phyloP scores from a whole-genome alignment of 768 basidiomycete species.

The Boletus fagicola region DNA sequence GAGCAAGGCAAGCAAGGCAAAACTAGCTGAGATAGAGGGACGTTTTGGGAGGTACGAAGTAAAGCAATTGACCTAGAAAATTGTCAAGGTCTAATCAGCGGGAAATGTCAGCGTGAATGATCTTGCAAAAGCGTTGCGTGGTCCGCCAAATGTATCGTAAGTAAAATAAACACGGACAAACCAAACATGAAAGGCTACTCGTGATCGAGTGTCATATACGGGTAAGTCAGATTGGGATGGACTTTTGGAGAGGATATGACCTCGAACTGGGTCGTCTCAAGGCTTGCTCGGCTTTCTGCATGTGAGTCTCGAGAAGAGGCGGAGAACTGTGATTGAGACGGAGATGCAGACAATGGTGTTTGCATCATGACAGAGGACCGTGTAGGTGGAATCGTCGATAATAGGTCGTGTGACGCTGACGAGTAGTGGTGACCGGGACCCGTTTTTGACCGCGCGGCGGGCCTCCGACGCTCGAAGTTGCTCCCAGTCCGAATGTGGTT shows the following conservation, averaged over 20 bases:
- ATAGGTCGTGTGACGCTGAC: slow-evolving; percentile 33
- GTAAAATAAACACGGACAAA: slow-evolving; percentile 17
- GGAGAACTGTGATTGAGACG: slow-evolving; percentile 28
- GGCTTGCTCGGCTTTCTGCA: slow-evolving; percentile 46
- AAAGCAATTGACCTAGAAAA: slow-evolving; percentile 8
- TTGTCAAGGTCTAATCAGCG: slow-evolving; percentile 4
- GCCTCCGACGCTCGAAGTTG: slow-evolving; percentile 30
- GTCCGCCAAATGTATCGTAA: slow-evolving; percentile 14
- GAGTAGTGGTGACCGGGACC: slow-evolving; percentile 21
- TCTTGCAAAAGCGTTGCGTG: slow-evolving; percentile 15
- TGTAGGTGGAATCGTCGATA: slow-evolving; percentile 12
- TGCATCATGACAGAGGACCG: slow-evolving; percentile 18
- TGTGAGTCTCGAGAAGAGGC: slow-evolving; percentile 24
- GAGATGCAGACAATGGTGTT: slow-evolving; percentile 25
- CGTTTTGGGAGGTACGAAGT: slow-evolving; percentile 6
- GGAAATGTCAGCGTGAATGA: slow-evolving; percentile 11
- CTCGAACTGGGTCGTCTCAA: slow-evolving; percentile 68
- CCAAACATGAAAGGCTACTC: slow-evolving; percentile 23
- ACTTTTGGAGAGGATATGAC: slow-evolving; percentile 52
- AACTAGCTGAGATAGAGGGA: slow-evolving; percentile 17
- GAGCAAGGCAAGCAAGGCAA: slow-evolving; percentile 21
- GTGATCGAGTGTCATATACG: slow-evolving; percentile 54
- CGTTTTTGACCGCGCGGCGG: slow-evolving; percentile 19
- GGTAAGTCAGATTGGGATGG: slow-evolving; percentile 48
- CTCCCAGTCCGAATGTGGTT: slow-evolving; percentile 35